Evolutionary conservation across 257 asterid species (phyloP).

Genomic region (Solanum boliviense): DNA sequence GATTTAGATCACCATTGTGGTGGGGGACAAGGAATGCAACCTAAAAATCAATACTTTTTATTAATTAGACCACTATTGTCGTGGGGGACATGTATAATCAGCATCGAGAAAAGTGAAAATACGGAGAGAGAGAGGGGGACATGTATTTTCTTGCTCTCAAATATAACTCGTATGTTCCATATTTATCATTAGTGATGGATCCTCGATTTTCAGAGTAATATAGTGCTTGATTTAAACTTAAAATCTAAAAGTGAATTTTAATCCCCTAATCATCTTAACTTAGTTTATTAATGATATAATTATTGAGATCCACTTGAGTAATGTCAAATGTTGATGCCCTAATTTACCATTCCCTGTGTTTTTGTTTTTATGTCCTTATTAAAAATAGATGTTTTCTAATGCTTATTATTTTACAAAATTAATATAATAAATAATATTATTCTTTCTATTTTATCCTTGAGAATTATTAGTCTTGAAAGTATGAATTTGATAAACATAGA

Average conservation of each 20-base stretch:
- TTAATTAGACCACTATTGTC: background rate
- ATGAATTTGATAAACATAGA: background rate
- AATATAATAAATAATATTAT: too few relatives aligned
- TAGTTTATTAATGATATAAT: background rate
- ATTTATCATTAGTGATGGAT: background rate
- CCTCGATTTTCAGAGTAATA: background rate
- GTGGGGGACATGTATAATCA: background rate
- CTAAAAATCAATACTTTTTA: background rate
- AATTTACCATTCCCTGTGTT: background rate
- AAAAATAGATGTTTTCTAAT: too few relatives aligned
- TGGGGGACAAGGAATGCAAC: background rate
- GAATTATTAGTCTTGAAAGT: too few relatives aligned
- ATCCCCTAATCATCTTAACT: background rate
- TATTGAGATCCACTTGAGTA: background rate
- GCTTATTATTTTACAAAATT: too few relatives aligned
- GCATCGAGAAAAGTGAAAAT: background rate
- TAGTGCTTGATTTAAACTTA: too few relatives aligned
- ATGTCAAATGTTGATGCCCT: background rate
- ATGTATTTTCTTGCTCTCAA: background rate
- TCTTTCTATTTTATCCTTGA: too few relatives aligned
- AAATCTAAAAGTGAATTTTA: background rate
- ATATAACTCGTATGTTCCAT: background rate
- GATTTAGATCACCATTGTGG: background rate
- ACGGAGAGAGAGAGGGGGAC: background rate
- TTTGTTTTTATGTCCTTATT: background rate